phyloP scores from a whole-genome alignment of 1,284 basidiomycete species.

The Schizophyllum amplum region DNA sequence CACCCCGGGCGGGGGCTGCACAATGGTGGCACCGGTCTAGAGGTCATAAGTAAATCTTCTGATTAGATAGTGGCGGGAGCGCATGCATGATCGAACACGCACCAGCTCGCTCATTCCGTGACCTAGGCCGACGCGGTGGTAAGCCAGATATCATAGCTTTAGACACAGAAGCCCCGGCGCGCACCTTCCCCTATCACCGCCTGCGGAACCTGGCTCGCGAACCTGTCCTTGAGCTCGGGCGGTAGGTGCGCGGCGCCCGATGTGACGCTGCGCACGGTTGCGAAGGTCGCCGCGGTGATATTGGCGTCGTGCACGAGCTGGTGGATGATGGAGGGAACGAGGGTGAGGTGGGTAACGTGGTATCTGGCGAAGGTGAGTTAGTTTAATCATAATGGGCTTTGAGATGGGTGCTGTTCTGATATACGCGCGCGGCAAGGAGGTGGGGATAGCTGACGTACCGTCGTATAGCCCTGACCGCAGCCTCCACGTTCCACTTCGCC shows the following conservation, averaged over 20 bases:
- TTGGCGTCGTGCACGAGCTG: conserved; percentile 53
- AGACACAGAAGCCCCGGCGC: too few relatives aligned
- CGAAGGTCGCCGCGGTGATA: conserved; percentile 40
- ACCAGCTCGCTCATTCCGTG: conserved; percentile 73
- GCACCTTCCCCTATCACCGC: too few relatives aligned
- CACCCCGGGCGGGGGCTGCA: too few relatives aligned
- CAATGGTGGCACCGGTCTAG: too few relatives aligned
- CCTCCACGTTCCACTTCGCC: background rate
- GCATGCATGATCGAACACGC: conserved; percentile 27
- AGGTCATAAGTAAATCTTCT: too few relatives aligned
- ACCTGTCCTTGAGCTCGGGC: conserved; percentile 36
- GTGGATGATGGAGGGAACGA: conserved; percentile 61
- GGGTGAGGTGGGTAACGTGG: conserved; percentile 32
- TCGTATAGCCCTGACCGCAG: background rate
- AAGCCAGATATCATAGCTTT: too few relatives aligned
- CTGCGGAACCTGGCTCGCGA: too few relatives aligned
- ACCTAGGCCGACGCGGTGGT: conserved; percentile 31
- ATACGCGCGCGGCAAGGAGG: background rate
- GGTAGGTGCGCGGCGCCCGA: conserved; percentile 66
- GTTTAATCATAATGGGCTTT: too few relatives aligned
- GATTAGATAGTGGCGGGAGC: too few relatives aligned
- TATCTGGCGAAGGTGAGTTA: conserved; percentile 13
- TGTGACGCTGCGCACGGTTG: conserved; percentile 34
- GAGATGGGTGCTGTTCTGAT: too few relatives aligned
- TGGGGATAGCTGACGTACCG: background rate